These are phyloP conservation scores for Amauroascus verrucosus DNA, from an alignment of 2,329 filamentous ascomycete species.

Conservation along the genomic window DNA sequence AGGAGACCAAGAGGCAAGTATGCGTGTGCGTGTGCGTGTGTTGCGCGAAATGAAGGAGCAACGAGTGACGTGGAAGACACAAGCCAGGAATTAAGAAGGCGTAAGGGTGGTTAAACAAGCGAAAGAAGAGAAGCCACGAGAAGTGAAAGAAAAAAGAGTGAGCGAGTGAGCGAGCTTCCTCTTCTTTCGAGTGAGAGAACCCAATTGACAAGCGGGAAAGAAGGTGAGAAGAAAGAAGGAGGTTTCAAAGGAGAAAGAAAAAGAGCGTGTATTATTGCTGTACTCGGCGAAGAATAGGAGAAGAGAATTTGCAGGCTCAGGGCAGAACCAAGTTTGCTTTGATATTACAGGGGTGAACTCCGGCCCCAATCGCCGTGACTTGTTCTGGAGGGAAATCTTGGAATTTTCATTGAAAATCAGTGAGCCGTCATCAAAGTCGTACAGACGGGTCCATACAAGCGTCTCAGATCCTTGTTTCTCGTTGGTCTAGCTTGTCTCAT, in stretches of 20 bases:
- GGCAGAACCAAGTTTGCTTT: background rate
- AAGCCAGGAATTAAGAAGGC: conserved; percentile 16
- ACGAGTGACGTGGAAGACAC: conserved; percentile 9
- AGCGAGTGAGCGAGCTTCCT: background rate
- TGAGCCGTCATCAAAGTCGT: background rate
- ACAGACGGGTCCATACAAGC: background rate
- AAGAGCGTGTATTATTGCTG: conserved; percentile 12
- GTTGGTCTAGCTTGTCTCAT: background rate
- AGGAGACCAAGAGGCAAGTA: conserved; percentile 5
- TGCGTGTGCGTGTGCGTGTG: background rate
- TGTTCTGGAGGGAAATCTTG: background rate
- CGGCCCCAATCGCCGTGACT: background rate
- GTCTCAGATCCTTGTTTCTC: background rate
- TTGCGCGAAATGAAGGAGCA: background rate
- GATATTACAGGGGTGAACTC: background rate
- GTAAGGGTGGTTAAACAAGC: conserved; percentile 24
- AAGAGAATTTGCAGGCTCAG: conserved; percentile 2
- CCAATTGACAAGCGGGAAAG: background rate
- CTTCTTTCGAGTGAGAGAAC: background rate
- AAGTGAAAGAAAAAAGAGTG: conserved; percentile 23
- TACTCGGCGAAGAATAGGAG: background rate
- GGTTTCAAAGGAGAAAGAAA: conserved; percentile 20
- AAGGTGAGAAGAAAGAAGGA: conserved; percentile 7
- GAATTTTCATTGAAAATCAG: background rate
- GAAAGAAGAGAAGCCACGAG: conserved; percentile 21